Percentiles rank a stretch among this genome's conserved stretches.
These are phyloP conservation scores for Homolaphlyctis polyrhiza DNA, from an alignment of 371 early-diverging fungal species.

Conservation along the genomic window DNA sequence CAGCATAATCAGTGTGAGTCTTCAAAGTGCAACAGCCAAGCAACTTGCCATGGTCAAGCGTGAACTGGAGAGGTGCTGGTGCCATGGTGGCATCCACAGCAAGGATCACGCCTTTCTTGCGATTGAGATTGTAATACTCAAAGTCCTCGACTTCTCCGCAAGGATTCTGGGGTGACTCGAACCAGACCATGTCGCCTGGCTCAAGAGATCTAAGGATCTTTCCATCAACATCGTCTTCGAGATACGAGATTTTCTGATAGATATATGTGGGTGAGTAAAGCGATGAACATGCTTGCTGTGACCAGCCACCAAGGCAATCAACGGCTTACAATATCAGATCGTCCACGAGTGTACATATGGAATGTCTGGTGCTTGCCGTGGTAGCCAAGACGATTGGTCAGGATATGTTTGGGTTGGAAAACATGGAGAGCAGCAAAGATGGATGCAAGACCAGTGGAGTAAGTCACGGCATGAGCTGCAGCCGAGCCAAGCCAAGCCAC, in stretches of 20 bases:
- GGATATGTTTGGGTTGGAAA: slow-evolving; percentile 24
- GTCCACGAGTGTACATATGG: slow-evolving; percentile 15
- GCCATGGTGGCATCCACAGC: slow-evolving; percentile 41
- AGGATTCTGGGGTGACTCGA: slow-evolving; percentile 41
- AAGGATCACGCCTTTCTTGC: slow-evolving; percentile 16
- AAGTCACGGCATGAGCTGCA: slow-evolving; percentile 32
- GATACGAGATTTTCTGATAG: slow-evolving; percentile 9
- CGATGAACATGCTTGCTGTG: not conserved
- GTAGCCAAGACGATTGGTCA: slow-evolving; percentile 25
- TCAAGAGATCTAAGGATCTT: slow-evolving; percentile 2
- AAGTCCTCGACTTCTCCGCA: slow-evolving; percentile 28
- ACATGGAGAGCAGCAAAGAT: slow-evolving; percentile 27
- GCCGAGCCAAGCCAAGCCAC: slow-evolving; percentile 3
- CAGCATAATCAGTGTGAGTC: too few relatives aligned
- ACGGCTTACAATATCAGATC: too few relatives aligned
- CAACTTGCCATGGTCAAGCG: slow-evolving; percentile 16
- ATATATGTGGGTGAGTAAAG: not conserved
- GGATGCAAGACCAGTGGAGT: slow-evolving; percentile 39
- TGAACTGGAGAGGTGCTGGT: slow-evolving; percentile 39
- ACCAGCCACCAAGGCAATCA: not conserved
- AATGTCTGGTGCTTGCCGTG: slow-evolving; percentile 32
- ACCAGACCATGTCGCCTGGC: slow-evolving; percentile 24
- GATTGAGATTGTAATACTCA: not conserved
- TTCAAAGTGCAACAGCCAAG: too few relatives aligned
- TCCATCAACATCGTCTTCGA: slow-evolving; percentile 16